Percentiles rank a stretch among this genome's conserved stretches.
Evolutionary conservation across 1,284 basidiomycete species (phyloP).

Genomic region (Malassezia caprae): DNA sequence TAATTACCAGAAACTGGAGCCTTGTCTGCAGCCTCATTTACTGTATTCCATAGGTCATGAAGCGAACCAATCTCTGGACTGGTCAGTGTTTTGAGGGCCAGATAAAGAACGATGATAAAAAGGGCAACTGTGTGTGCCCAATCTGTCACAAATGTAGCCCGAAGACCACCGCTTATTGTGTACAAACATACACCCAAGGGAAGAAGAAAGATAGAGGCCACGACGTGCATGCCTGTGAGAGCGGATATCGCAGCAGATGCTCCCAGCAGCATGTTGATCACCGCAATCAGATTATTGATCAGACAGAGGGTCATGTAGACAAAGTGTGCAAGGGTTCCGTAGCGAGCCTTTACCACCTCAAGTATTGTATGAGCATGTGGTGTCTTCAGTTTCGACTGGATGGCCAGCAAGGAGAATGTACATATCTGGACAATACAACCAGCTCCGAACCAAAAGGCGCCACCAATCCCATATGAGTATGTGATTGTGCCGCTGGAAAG

Average conservation of each 20-base stretch:
- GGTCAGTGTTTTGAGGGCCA: slow-evolving; percentile 30
- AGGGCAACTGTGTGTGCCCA: slow-evolving; percentile 35
- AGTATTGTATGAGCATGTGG: slow-evolving; percentile 39
- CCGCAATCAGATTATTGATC: slow-evolving; percentile 37
- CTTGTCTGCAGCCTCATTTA: slow-evolving; percentile 13
- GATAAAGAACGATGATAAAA: slow-evolving; percentile 32
- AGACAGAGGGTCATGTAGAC: slow-evolving; percentile 40
- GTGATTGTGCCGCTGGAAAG: slow-evolving; percentile 29
- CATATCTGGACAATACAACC: slow-evolving; percentile 35
- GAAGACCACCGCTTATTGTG: slow-evolving; percentile 35
- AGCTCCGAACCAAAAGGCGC: slow-evolving; percentile 34
- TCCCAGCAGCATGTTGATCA: slow-evolving; percentile 39
- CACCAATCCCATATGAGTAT: slow-evolving; percentile 39
- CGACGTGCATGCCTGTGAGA: slow-evolving; percentile 36
- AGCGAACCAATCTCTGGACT: slow-evolving; percentile 18
- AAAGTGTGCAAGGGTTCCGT: slow-evolving; percentile 32
- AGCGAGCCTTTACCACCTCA: slow-evolving; percentile 34
- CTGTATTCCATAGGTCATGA: slow-evolving; percentile 28
- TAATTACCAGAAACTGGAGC: neutral
- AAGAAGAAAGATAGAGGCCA: slow-evolving; percentile 32
- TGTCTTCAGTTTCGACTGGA: slow-evolving; percentile 17
- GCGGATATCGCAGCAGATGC: slow-evolving; percentile 34
- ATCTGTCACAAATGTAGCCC: slow-evolving; percentile 36
- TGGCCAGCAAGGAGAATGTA: slow-evolving; percentile 34
- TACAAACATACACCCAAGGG: slow-evolving; percentile 35